Percentiles rank a stretch among this genome's conserved stretches.
Conservation (phyloP, 345 rosid genomes). For the Arabidopsis suecica region DNA sequence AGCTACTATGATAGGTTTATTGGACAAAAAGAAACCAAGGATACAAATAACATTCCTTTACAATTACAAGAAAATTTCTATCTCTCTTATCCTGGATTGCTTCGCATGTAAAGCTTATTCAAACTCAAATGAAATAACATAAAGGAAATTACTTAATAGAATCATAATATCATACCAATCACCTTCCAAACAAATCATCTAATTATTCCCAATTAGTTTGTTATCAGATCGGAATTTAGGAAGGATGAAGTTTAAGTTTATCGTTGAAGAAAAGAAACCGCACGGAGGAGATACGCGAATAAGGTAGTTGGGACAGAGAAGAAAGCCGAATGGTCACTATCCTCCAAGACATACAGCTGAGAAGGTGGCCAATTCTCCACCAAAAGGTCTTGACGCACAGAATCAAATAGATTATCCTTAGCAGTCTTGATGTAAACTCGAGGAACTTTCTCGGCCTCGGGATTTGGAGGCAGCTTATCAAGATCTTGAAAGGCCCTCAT, state of each 20-base stretch:
- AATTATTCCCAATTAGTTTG: not conserved
- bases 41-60: not conserved
- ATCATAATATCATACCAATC: not conserved
- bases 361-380: constrained; percentile 51
- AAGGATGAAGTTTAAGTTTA: not conserved
- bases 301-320: constrained; percentile 50
- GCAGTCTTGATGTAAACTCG: constrained; percentile 48
- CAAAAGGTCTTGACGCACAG: constrained; percentile 38
- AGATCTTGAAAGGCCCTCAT: constrained; percentile 20
- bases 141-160: not conserved
- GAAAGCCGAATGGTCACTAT: constrained; percentile 51
- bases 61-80: not conserved
- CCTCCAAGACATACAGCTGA: constrained; percentile 39
- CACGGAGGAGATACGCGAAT: constrained; percentile 39
- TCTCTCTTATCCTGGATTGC: not conserved
- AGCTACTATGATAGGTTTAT: too few species aligned
- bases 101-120: not conserved
- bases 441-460: constrained; percentile 42
- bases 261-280: constrained; percentile 35
- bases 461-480: constrained; percentile 26
- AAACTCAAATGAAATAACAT: constrained; percentile 12
- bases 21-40: not conserved
- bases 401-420: constrained; percentile 38
- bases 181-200: not conserved
- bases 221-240: not conserved